These are phyloP conservation scores for Pleurotus pulmonarius DNA, from an alignment of 768 basidiomycete species.

Conservation along the genomic window DNA sequence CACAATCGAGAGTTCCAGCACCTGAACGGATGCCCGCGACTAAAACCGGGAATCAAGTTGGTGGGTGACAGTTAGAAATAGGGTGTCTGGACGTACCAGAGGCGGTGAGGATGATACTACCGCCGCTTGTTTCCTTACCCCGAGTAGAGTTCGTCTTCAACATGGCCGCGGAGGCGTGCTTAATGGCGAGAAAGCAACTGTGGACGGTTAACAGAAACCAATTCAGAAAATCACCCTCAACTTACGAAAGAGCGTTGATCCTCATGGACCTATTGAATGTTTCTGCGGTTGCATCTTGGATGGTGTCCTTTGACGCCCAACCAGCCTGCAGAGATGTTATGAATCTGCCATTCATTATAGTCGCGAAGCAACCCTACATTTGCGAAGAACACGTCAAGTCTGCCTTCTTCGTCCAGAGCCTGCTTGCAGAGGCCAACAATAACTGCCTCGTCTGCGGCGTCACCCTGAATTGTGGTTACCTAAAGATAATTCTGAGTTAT, in stretches of 20 bases:
- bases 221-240: constrained; percentile 1
- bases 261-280: constrained; percentile 74
- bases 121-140: constrained; percentile 67
- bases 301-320: constrained; percentile 35
- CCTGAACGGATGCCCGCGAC: constrained; percentile 84
- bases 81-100: constrained; percentile 50
- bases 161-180: constrained; percentile 85
- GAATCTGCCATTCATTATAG: not conserved
- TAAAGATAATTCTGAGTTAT: constrained; percentile 22
- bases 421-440: constrained; percentile 67
- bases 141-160: constrained; percentile 54
- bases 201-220: not conserved
- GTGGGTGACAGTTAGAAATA: not conserved
- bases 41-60: constrained; percentile 19
- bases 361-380: constrained; percentile 53
- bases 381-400: constrained; percentile 92
- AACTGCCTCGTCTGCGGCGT: constrained; percentile 76
- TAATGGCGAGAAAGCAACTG: constrained; percentile 88
- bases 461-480: constrained; percentile 77
- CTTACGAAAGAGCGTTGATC: constrained; percentile 64
- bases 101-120: constrained; percentile 86
- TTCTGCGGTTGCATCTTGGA: constrained; percentile 57
- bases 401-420: constrained; percentile 77
- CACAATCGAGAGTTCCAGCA: constrained; percentile 79
- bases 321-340: constrained; percentile 53